Evolutionary conservation across 345 rosid species (phyloP).

Genomic region (Rhizophora mangle): DNA sequence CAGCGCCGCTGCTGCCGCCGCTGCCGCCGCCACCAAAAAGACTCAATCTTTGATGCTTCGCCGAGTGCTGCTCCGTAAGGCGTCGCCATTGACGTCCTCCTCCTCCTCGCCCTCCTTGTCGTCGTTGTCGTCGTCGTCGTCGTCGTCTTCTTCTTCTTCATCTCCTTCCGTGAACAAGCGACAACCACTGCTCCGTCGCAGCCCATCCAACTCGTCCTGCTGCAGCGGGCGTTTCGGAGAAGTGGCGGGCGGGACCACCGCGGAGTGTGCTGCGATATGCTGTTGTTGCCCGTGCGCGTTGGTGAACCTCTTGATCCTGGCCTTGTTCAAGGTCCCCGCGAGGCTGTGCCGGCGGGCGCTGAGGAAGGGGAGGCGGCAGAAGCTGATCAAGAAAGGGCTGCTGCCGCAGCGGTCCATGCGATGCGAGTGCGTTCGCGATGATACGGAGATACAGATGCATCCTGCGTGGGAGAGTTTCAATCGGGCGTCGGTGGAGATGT

Average conservation of each 20-base stretch:
- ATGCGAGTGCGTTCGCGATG: constrained; percentile 28
- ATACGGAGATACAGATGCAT: constrained; percentile 24
- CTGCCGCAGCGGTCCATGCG: constrained; percentile 14
- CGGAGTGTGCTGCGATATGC: constrained; percentile 45
- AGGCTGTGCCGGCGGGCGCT: constrained; percentile 40
- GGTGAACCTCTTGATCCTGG: constrained; percentile 29
- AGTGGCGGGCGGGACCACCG: constrained; percentile 44
- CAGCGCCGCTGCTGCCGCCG: neutral
- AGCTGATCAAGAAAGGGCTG: constrained; percentile 36
- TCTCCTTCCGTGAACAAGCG: constrained; percentile 8
- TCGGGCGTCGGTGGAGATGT: constrained; percentile 12
- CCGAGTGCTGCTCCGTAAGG: neutral
- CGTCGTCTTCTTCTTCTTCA: neutral
- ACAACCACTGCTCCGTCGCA: constrained; percentile 10
- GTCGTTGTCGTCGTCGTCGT: too few relatives aligned
- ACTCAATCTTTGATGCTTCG: neutral
- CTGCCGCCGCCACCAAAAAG: neutral
- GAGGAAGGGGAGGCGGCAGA: constrained; percentile 30
- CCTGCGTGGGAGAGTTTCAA: neutral
- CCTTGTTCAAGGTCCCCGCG: constrained; percentile 39
- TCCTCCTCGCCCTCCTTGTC: neutral
- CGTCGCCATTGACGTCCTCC: neutral
- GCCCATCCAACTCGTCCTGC: constrained; percentile 16
- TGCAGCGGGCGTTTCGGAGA: constrained; percentile 24
- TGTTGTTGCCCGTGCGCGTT: constrained; percentile 50